Percentiles rank a stretch among this genome's conserved stretches.
Conservation (phyloP, 208 protist genomes). For the Acanthamoeba comandoni region DNA sequence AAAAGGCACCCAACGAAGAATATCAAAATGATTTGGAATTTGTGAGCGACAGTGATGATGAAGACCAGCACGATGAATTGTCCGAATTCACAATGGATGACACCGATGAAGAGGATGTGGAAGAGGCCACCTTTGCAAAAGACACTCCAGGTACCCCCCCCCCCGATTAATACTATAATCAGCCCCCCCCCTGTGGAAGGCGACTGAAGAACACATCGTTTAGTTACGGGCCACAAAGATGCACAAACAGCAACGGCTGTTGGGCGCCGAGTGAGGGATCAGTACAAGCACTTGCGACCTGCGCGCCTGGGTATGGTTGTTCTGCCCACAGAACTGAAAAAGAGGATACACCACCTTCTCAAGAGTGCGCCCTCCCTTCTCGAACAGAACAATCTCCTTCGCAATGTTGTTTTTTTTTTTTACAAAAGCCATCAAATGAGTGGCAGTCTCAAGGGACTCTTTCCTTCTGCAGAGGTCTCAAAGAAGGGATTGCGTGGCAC, state of each 20-base stretch:
- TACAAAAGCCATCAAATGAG: too few species aligned
- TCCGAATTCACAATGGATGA: too few species aligned
- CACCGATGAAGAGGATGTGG: slow-evolving; percentile 1
- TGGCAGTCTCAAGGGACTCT: too few species aligned
- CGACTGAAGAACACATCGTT: too few species aligned
- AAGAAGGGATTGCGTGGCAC: neutral
- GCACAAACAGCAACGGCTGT: neutral
- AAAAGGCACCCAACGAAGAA: neutral
- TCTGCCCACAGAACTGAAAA: slow-evolving; percentile 22
- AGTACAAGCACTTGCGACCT: slow-evolving; percentile 32
- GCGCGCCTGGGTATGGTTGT: slow-evolving; percentile 49
- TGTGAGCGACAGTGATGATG: neutral
- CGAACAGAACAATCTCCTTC: too few species aligned
- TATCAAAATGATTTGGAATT: neutral
- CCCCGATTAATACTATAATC: too few species aligned
- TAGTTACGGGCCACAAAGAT: too few species aligned
- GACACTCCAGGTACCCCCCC: too few species aligned
- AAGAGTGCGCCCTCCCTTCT: neutral
- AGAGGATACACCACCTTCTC: neutral
- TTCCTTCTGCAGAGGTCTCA: slow-evolving; percentile 1
- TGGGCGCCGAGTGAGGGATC: neutral
- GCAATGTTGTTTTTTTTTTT: too few species aligned
- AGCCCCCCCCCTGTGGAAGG: too few species aligned
- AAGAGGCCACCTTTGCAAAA: too few species aligned
- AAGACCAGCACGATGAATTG: neutral